Evolutionary conservation across 768 basidiomycete species (phyloP).

Genomic region (Leccinum boreale): DNA sequence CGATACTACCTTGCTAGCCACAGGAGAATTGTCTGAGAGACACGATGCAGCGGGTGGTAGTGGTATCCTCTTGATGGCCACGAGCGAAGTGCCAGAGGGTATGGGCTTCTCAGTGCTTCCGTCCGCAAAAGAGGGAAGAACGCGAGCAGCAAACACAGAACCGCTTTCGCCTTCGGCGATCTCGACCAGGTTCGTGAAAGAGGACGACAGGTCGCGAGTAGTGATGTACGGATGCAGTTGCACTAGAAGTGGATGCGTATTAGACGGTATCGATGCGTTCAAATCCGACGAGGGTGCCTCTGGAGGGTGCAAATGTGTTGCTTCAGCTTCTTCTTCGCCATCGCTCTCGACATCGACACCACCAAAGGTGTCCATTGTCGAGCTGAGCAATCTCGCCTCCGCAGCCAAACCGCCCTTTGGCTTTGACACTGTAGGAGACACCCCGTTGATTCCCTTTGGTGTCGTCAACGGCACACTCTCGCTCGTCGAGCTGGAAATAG

Average conservation of each 20-base stretch:
- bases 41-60: constrained; percentile 42
- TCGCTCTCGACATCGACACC: constrained; percentile 21
- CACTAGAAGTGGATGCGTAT: constrained; percentile 34
- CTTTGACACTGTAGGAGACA: constrained; percentile 1
- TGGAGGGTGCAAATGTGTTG: not conserved
- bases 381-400: constrained; percentile 29
- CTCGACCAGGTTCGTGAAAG: constrained; percentile 68
- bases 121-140: constrained; percentile 18
- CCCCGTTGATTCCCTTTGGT: constrained; percentile 16
- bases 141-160: constrained; percentile 52
- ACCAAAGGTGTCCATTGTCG: constrained; percentile 39
- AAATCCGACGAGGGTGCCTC: not conserved
- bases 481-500: constrained; percentile 32
- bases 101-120: constrained; percentile 21
- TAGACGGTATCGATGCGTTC: not conserved
- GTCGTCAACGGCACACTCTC: constrained; percentile 19
- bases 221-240: constrained; percentile 60
- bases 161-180: constrained; percentile 85
- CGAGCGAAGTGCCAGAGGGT: constrained; percentile 36
- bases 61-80: constrained; percentile 75
- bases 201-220: constrained; percentile 50
- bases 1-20: constrained; percentile 61
- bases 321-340: constrained; percentile 6
- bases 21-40: constrained; percentile 25
- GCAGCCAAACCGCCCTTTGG: constrained; percentile 16